Percentiles rank a stretch among this genome's conserved stretches.
Evolutionary conservation across 176 grass and related monocot species (phyloP).

Genomic region (Carex myosuroides): DNA sequence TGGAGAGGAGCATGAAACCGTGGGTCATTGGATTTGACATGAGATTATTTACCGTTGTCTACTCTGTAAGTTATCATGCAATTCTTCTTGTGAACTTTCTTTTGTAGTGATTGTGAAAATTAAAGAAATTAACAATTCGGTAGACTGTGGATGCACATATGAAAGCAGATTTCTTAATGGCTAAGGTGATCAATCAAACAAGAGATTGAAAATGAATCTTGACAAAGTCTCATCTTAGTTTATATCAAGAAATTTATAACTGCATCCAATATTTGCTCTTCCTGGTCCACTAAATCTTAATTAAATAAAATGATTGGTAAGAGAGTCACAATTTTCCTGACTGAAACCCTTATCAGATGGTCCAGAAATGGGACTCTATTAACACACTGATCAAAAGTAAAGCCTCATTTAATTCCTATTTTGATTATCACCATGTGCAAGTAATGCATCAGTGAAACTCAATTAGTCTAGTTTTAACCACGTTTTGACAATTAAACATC

Average conservation of each 20-base stretch:
- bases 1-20: slow-evolving; percentile 53
- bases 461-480: not conserved
- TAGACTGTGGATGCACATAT: not conserved
- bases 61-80: slow-evolving; percentile 49
- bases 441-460: not conserved
- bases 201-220: not conserved
- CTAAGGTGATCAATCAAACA: not conserved
- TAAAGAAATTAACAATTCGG: not conserved
- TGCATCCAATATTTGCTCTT: not conserved
- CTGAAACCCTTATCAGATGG: not conserved
- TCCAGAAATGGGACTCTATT: no score
- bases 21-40: slow-evolving; percentile 76
- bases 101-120: not conserved
- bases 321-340: not conserved
- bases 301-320: not conserved
- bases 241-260: not conserved
- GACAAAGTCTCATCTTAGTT: not conserved
- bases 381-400: not conserved
- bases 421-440: not conserved
- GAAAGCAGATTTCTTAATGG: not conserved
- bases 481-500: not conserved
- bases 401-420: not conserved
- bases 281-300: not conserved
- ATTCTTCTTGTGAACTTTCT: not conserved
- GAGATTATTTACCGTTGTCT: slow-evolving; percentile 65